Evolutionary conservation across 2,329 filamentous ascomycete genomes (phyloP).

Genomic region (Neopestalotiopsis sp.): DNA sequence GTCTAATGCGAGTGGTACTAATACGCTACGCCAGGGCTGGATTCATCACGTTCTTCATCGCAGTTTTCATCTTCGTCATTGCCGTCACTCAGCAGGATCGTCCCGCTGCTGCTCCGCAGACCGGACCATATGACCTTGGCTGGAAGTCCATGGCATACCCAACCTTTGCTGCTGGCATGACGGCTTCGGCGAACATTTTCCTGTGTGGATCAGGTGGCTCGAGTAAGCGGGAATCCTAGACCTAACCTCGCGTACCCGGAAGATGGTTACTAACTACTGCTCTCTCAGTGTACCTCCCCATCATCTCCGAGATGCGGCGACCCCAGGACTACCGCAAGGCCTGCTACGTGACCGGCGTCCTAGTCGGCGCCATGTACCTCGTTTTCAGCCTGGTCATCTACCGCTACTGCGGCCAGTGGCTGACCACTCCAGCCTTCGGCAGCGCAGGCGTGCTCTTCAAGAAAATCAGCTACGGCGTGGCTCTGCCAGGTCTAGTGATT

Average conservation of each 20-base stretch:
- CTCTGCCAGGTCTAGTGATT: conserved; percentile 32
- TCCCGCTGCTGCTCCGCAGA: conserved; percentile 61
- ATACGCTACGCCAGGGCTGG: conserved; percentile 27
- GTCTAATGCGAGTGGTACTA: background rate
- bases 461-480: conserved; percentile 40
- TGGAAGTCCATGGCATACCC: conserved; percentile 57
- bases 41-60: conserved; percentile 54
- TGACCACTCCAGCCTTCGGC: conserved; percentile 37
- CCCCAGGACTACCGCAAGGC: conserved; percentile 51
- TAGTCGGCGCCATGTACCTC: conserved; percentile 36
- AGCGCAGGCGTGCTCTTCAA: conserved; percentile 34
- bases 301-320: conserved; percentile 63
- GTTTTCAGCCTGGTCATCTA: conserved; percentile 38
- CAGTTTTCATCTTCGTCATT: conserved; percentile 44
- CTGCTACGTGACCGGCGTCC: conserved; percentile 27
- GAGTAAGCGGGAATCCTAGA: background rate
- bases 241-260: background rate
- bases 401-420: conserved; percentile 34
- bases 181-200: conserved; percentile 59
- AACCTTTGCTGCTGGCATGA: conserved; percentile 55
- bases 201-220: conserved; percentile 54
- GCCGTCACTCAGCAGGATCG: conserved; percentile 55
- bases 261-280: background rate
- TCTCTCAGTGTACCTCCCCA: conserved; percentile 58
- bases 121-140: conserved; percentile 60